Base-by-base conservation (phyloP, 352 stramenopile genomes). In the Albugo laibachii region DNA sequence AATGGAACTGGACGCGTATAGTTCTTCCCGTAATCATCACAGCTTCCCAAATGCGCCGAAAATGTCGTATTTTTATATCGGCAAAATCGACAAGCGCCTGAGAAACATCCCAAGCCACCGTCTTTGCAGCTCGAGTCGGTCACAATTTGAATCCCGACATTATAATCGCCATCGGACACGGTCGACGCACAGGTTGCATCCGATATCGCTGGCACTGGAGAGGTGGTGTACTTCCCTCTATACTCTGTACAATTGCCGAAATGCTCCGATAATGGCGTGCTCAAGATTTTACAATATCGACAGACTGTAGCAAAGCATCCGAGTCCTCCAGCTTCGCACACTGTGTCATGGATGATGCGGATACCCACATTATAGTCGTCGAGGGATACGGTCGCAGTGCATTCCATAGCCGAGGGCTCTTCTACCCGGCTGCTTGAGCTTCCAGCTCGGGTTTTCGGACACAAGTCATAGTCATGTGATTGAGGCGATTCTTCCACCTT, bases 21-120 rank as follows among this genome's bases (percentile, higher is more conserved):
- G 52, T 15, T 48, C n/a, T 27, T 52, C 34, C 6, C 15, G n/a
- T 14, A 58, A 48, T 13, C 53, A 49, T 12, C 27, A 14, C 15
- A 42, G 15, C 2, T 31, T 13, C 24, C 56, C 53, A 5, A 35
- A 49, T 13, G 16, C 6, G 6, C 47, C 53, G 6, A 50, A 41
- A 1, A 16, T 13, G 12, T 41, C 15, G 42, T 66, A 34, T 69
- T 59, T 3, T 58, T 18, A 38, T 61, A 41, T 52, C 58, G 47
- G 31, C 62, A 75, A 49, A 45, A 67, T 20, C 61, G 63, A 21
- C 63, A 72, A 40, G 50, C 15, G 6, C 57, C 44, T 34, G 45
- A 58, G 48, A 50, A 69, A 36, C 63, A 72, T 16, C 60, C 60
- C 18, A 72, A 54, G 13, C 63, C 63, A 15, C 63, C 63, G 2